phyloP scores from a whole-genome alignment of 495 filamentous ascomycete genomes.

The Sabuloglossum arenarium region DNA sequence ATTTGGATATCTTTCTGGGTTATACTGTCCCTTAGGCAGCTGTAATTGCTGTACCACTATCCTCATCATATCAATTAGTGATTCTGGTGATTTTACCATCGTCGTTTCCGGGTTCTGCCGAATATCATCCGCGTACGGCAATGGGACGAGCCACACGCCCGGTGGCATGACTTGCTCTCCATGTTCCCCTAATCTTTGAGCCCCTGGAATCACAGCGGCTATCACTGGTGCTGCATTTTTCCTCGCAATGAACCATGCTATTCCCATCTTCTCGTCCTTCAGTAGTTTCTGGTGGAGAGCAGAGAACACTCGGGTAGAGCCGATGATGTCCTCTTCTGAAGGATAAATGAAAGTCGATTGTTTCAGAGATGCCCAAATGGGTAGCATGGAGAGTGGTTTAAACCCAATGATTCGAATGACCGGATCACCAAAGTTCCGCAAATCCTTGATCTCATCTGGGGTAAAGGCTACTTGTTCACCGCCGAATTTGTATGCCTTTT shows the following conservation, averaged over 20 bases:
- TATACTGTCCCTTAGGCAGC: slow-evolving; percentile 66
- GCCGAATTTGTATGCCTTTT: slow-evolving; percentile 91
- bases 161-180: slow-evolving; percentile 52
- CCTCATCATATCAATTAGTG: slow-evolving; percentile 62
- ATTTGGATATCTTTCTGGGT: slow-evolving; percentile 78
- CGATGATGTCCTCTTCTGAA: slow-evolving; percentile 71
- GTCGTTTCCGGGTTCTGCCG: slow-evolving; percentile 46
- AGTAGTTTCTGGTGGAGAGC: slow-evolving; percentile 77
- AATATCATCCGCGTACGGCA: slow-evolving; percentile 85
- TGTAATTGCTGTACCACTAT: slow-evolving; percentile 67
- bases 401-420: slow-evolving; percentile 85
- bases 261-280: slow-evolving; percentile 49
- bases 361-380: slow-evolving; percentile 68
- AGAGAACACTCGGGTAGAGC: slow-evolving; percentile 80
- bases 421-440: slow-evolving; percentile 63
- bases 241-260: slow-evolving; percentile 81
- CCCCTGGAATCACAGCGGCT: slow-evolving; percentile 60
- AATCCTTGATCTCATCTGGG: slow-evolving; percentile 51
- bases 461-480: slow-evolving; percentile 76
- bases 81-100: slow-evolving; percentile 37
- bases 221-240: slow-evolving; percentile 56
- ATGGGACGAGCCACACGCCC: slow-evolving; percentile 72
- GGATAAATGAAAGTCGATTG: slow-evolving; percentile 88
- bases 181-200: slow-evolving; percentile 40
- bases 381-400: slow-evolving; percentile 56